phyloP scores from a whole-genome alignment of 306 rosid genomes.

The Calophaca sinica region DNA sequence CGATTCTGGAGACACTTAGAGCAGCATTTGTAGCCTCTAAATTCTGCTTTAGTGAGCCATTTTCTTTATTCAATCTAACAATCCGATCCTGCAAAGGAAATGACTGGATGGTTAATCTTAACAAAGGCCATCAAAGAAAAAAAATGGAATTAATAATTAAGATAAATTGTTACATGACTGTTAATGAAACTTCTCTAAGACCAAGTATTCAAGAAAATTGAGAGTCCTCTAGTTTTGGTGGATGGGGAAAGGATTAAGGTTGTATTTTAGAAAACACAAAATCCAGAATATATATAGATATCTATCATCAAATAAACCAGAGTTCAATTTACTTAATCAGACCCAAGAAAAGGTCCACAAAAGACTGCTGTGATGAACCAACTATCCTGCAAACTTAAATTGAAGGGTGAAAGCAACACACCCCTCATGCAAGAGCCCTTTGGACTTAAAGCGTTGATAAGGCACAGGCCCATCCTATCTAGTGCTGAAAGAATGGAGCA shows the following conservation, averaged over 20 bases:
- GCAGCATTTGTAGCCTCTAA: constrained; percentile 66
- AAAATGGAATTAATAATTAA: neutral
- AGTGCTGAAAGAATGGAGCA: neutral
- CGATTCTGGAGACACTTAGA: constrained; percentile 55
- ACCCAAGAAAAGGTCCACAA: constrained; percentile 23
- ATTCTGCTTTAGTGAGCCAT: constrained; percentile 78
- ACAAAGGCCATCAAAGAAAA: constrained; percentile 22
- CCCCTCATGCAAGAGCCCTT: constrained; percentile 11
- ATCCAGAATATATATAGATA: constrained; percentile 35
- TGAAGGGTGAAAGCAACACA: neutral
- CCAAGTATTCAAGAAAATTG: constrained; percentile 30
- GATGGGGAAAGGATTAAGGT: neutral
- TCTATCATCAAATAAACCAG: constrained; percentile 18
- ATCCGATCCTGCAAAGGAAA: constrained; percentile 72
- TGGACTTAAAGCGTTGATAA: neutral
- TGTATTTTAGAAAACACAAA: constrained; percentile 31
- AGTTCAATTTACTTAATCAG: constrained; percentile 28
- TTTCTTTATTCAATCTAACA: constrained; percentile 74
- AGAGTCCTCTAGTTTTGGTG: neutral
- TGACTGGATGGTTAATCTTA: constrained; percentile 29
- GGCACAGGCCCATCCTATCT: neutral
- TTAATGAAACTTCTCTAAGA: constrained; percentile 14
- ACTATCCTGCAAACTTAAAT: neutral
- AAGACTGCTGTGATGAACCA: neutral
- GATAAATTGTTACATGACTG: constrained; percentile 12